A percentile compares a stretch with the other conserved stretches of the same genome.
Evolutionary conservation across 148 eudicot species (phyloP).

Genomic region (Pharnaceum exiguum): DNA sequence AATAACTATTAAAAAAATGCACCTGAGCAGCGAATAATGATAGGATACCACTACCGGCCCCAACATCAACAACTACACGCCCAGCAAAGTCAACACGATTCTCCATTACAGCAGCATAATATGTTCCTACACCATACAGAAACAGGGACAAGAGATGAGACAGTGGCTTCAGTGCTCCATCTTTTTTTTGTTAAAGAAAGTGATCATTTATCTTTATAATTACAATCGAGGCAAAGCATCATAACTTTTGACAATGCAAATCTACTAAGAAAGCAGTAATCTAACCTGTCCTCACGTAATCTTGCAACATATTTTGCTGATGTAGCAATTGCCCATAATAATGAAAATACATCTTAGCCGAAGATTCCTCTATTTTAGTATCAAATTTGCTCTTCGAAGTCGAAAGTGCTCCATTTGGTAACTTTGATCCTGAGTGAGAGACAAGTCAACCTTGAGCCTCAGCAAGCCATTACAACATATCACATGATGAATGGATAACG

Average conservation of each 20-base stretch:
- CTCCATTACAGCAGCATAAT: conserved; percentile 92
- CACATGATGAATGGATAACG: neutral
- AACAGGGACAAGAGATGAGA: too few relatives aligned
- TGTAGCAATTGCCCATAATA: conserved; percentile 94
- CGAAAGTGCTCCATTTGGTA: conserved; percentile 58
- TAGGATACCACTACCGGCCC: conserved; percentile 96
- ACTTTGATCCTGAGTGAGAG: conserved; percentile 39
- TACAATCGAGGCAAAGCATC: too few relatives aligned
- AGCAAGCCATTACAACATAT: conserved; percentile 12
- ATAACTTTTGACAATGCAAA: too few relatives aligned
- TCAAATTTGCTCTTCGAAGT: conserved; percentile 73
- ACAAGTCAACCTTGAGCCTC: too few relatives aligned
- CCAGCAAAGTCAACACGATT: conserved; percentile 81
- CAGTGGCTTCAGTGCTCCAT: neutral
- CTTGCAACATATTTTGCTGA: conserved; percentile 99
- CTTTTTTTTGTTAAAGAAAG: too few relatives aligned
- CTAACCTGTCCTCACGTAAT: conserved; percentile 97
- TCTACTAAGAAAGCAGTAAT: conserved; percentile 5
- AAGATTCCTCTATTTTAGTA: conserved; percentile 84
- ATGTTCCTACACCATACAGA: conserved; percentile 58
- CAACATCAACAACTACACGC: conserved; percentile 96
- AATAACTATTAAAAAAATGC: conserved; percentile 3
- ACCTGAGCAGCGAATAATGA: conserved; percentile 99
- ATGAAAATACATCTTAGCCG: conserved; percentile 95
- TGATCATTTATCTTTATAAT: too few relatives aligned